phyloP scores from a whole-genome alignment of 768 basidiomycete genomes.

The Ramaria sp. region DNA sequence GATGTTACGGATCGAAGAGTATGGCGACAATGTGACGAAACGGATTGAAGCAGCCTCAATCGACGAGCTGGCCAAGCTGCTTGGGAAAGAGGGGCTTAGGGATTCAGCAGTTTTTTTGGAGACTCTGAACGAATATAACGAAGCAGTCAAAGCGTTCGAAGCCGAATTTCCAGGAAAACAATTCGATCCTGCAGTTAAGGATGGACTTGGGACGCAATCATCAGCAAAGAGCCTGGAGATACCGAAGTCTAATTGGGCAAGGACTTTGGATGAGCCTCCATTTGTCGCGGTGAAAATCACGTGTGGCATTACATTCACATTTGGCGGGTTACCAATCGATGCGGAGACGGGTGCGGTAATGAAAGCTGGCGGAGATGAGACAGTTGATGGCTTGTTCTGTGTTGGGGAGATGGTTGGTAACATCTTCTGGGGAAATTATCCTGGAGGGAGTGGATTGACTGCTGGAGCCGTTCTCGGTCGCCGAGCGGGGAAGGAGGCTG shows the following conservation, averaged over 20 bases:
- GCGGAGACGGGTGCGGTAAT: constrained; percentile 42
- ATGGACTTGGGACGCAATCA: constrained; percentile 46
- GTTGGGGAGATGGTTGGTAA: constrained; percentile 63
- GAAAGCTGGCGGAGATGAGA: constrained; percentile 26
- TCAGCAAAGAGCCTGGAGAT: constrained; percentile 23
- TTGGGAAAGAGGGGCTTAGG: constrained; percentile 36
- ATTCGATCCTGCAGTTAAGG: constrained; percentile 61
- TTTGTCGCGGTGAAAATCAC: constrained; percentile 59
- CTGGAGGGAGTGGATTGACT: constrained; percentile 57
- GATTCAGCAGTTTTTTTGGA: constrained; percentile 30
- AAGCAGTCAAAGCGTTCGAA: constrained; percentile 30
- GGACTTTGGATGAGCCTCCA: constrained; percentile 39
- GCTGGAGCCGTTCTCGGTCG: constrained; percentile 58
- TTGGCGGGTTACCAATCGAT: constrained; percentile 56
- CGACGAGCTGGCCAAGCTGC: constrained; percentile 38
- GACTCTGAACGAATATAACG: constrained; percentile 43
- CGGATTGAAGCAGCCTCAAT: constrained; percentile 38
- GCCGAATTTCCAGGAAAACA: constrained; percentile 22
- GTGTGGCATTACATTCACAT: constrained; percentile 66
- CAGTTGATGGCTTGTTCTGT: constrained; percentile 49
- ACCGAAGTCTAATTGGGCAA: constrained; percentile 63
- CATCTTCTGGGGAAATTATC: constrained; percentile 56
- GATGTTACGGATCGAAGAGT: constrained; percentile 52
- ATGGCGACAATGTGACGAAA: constrained; percentile 49
- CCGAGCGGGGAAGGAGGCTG: constrained; percentile 41